These are phyloP conservation scores for Pseudohyphozyma bogoriensis DNA, from an alignment of 768 basidiomycete species.

Conservation along the genomic window DNA sequence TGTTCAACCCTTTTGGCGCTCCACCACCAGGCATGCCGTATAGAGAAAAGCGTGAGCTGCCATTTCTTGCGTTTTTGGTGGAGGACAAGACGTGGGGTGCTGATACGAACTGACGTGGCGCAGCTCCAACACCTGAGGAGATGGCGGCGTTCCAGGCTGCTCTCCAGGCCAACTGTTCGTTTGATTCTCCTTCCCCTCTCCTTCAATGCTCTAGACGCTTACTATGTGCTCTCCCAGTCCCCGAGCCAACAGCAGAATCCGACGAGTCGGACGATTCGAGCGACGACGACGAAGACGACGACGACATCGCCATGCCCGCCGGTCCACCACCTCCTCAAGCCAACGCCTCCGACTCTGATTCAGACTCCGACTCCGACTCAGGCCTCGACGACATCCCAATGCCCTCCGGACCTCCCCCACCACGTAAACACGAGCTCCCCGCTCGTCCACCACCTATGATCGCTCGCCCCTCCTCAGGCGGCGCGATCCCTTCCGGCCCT, in stretches of 20 bases:
- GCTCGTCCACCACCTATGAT: background rate
- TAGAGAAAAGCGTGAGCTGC: constrained; percentile 49
- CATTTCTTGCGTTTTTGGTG: background rate
- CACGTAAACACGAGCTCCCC: background rate
- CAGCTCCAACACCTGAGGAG: constrained; percentile 21
- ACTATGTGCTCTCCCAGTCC: too few species aligned
- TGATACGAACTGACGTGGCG: background rate
- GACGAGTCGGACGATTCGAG: constrained; percentile 38
- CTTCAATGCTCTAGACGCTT: too few species aligned
- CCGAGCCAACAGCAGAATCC: too few species aligned
- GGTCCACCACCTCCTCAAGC: constrained; percentile 39
- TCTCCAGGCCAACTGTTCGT: too few species aligned
- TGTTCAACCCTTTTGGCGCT: constrained; percentile 87
- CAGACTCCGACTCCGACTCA: too few species aligned
- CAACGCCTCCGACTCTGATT: constrained; percentile 10
- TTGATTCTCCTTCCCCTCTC: constrained; percentile 6
- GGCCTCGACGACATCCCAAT: too few species aligned
- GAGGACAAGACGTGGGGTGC: background rate
- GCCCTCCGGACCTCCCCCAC: background rate
- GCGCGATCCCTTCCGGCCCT: too few species aligned
- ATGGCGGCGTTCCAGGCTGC: constrained; percentile 18
- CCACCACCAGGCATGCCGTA: constrained; percentile 98
- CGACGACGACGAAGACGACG: constrained; percentile 33
- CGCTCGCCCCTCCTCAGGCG: too few species aligned
- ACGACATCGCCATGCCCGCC: constrained; percentile 38